A percentile compares a stretch with the other conserved stretches of the same genome.
phyloP scores from a whole-genome alignment of 2,329 filamentous ascomycete genomes.

The Aspergillus piperis region DNA sequence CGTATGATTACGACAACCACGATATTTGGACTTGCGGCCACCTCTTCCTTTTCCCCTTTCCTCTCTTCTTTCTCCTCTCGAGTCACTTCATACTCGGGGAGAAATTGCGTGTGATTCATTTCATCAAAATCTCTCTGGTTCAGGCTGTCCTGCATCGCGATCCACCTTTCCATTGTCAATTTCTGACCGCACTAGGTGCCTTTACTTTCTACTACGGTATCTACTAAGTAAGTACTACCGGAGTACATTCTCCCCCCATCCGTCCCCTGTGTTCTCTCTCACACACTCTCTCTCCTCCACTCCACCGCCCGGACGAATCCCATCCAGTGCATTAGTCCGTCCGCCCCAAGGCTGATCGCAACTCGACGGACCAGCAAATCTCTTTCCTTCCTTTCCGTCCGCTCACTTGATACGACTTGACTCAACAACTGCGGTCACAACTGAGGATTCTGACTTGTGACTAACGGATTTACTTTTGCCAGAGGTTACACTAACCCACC shows the following conservation, averaged over 20 bases:
- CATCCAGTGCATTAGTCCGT: constrained; percentile 18
- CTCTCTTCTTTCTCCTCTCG: not conserved
- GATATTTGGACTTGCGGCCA: not conserved
- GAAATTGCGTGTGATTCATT: not conserved
- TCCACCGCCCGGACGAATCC: constrained; percentile 16
- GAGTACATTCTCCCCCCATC: not conserved
- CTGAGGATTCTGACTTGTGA: constrained; percentile 6
- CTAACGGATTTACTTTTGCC: not conserved
- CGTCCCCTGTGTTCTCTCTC: not conserved
- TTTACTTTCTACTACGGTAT: not conserved
- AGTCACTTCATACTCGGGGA: not conserved
- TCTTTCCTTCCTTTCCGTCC: constrained; percentile 14
- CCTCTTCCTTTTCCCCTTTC: not conserved
- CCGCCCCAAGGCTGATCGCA: constrained; percentile 19
- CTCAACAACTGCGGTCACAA: not conserved
- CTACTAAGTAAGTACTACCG: not conserved
- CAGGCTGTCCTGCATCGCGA: not conserved
- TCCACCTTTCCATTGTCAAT: constrained; percentile 4
- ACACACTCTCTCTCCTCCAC: not conserved
- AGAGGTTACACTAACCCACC: not conserved
- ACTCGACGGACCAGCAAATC: constrained; percentile 19
- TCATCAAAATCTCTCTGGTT: not conserved
- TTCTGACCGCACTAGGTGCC: not conserved
- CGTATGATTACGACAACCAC: not conserved
- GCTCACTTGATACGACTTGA: constrained; percentile 1